These are phyloP conservation scores for Abrus precatorius DNA, from an alignment of 306 rosid genomes.

Conservation along the genomic window DNA sequence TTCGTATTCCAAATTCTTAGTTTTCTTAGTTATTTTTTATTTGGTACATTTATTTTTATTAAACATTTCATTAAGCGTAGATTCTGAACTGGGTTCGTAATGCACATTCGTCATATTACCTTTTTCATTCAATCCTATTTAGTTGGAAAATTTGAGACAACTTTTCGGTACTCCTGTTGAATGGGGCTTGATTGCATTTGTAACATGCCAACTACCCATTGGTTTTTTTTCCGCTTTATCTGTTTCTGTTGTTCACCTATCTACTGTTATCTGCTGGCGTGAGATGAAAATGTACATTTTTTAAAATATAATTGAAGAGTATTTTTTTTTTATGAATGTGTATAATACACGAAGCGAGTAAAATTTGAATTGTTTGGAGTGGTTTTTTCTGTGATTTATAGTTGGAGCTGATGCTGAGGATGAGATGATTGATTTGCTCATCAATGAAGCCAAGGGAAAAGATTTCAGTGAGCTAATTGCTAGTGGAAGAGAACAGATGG, in stretches of 20 bases:
- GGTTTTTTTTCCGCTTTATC: background rate
- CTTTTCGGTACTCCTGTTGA: background rate
- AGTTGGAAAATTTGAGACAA: no score
- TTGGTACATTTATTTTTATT: no score
- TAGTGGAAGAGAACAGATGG: constrained; percentile 74
- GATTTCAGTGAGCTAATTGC: constrained; percentile 75
- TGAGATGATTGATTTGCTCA: constrained; percentile 58
- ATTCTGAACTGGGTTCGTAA: constrained; percentile 8
- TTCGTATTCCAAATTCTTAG: background rate
- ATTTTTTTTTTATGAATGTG: background rate
- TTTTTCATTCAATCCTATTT: background rate
- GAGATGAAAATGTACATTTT: background rate
- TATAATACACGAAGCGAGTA: background rate
- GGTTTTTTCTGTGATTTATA: constrained; percentile 34
- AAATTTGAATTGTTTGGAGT: background rate
- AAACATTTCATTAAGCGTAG: background rate
- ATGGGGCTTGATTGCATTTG: background rate
- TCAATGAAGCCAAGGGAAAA: constrained; percentile 67
- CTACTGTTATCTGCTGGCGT: background rate
- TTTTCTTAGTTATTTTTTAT: background rate
- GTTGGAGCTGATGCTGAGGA: constrained; percentile 77
- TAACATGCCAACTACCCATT: background rate
- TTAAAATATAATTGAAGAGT: background rate
- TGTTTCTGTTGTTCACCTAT: background rate
- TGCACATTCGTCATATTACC: background rate